These are phyloP conservation scores for Gyromitra esculenta DNA, from an alignment of 2,329 filamentous ascomycete genomes.

Conservation along the genomic window DNA sequence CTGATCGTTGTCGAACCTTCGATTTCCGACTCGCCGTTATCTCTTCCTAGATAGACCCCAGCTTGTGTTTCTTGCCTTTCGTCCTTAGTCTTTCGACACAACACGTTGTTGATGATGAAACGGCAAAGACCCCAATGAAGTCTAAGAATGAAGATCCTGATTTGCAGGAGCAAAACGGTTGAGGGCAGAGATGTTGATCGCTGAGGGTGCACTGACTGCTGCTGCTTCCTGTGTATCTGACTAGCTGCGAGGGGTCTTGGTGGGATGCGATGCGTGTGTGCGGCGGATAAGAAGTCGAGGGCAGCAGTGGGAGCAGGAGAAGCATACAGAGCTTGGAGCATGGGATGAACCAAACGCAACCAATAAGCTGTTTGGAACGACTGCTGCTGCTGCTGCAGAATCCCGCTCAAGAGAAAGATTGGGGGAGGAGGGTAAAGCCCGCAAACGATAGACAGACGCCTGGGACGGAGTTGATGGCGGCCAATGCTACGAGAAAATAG, in stretches of 20 bases:
- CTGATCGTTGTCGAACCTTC: slow-evolving; percentile 46
- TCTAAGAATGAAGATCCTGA: slow-evolving; percentile 20
- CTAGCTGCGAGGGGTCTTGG: slow-evolving; percentile 47
- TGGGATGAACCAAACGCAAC: slow-evolving; percentile 53
- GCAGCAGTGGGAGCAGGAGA: slow-evolving; percentile 23
- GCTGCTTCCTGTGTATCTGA: slow-evolving; percentile 33
- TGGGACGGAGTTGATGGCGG: slow-evolving; percentile 43
- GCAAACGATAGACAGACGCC: slow-evolving; percentile 39
- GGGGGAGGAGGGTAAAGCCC: slow-evolving; percentile 30
- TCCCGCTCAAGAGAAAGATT: slow-evolving; percentile 41
- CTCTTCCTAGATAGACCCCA: slow-evolving; percentile 23
- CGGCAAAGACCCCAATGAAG: slow-evolving; percentile 34
- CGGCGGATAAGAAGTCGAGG: slow-evolving; percentile 49
- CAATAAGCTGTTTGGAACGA: slow-evolving; percentile 41
- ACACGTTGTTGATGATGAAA: slow-evolving; percentile 27
- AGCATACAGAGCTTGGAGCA: slow-evolving; percentile 52
- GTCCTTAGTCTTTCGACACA: slow-evolving; percentile 24
- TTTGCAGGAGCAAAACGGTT: slow-evolving; percentile 32
- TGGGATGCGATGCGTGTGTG: slow-evolving; percentile 51
- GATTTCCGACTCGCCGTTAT: slow-evolving; percentile 32
- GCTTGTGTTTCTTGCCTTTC: slow-evolving; percentile 31
- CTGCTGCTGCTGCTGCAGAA: slow-evolving; percentile 38
- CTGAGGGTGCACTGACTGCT: slow-evolving; percentile 45
- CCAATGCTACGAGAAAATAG: slow-evolving; percentile 42
- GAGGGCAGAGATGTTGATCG: slow-evolving; percentile 41